These are phyloP conservation scores for Yarrowia porcina DNA, from an alignment of 805 yeast species.

Conservation along the genomic window DNA sequence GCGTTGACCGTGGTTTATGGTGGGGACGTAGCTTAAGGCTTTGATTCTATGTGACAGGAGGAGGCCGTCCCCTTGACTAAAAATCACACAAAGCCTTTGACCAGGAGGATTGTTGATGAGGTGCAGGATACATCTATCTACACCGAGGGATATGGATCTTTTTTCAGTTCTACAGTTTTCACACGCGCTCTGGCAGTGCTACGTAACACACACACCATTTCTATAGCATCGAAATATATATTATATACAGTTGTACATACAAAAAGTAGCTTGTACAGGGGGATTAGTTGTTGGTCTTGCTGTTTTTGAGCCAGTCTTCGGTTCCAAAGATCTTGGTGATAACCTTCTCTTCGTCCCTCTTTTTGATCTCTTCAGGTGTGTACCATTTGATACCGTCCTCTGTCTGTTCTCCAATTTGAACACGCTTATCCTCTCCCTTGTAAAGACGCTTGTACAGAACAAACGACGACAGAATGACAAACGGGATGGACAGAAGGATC, in stretches of 20 bases:
- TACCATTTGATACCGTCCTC: conserved; percentile 40
- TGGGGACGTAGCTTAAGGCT: conserved; percentile 23
- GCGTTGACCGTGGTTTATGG: conserved; percentile 22
- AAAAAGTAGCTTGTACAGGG: background rate
- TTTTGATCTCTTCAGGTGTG: conserved; percentile 5
- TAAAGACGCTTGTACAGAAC: conserved; percentile 10
- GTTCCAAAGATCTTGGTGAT: background rate
- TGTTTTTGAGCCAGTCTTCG: conserved; percentile 10
- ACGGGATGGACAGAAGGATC: background rate
- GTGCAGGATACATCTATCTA: background rate
- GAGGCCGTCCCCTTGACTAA: background rate
- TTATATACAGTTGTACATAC: background rate
- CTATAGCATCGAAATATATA: conserved; percentile 18
- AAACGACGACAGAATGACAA: background rate
- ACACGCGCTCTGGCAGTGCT: conserved; percentile 21
- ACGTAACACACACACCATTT: conserved; percentile 9
- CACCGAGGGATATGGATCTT: conserved; percentile 2
- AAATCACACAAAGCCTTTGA: background rate
- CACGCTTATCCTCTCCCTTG: conserved; percentile 44
- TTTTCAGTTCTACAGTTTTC: conserved; percentile 7
- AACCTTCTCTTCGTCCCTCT: background rate
- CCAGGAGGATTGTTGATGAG: conserved; percentile 1
- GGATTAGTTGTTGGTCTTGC: background rate
- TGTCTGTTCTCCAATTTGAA: conserved; percentile 48
- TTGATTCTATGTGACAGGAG: background rate